Percentiles rank a stretch among this genome's conserved stretches.
Conservation (phyloP, 805 yeast genomes). For the Kluyveromyces starmeri region DNA sequence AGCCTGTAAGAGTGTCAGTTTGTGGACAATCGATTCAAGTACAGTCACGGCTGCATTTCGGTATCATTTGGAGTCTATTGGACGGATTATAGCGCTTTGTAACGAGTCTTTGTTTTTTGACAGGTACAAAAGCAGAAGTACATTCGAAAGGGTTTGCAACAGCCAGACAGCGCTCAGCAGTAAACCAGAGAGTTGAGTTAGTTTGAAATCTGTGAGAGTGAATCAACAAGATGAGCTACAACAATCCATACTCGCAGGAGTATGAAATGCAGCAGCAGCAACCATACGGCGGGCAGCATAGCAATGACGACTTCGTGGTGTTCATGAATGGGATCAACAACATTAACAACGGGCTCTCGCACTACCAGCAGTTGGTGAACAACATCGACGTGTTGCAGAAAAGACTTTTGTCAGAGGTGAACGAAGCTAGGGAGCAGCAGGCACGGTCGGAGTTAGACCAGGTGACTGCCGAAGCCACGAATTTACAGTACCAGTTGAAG, state of each 20-base stretch:
- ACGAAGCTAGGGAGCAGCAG: constrained; percentile 58
- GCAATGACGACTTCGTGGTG: constrained; percentile 41
- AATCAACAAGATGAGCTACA: constrained; percentile 28
- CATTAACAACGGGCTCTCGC: constrained; percentile 59
- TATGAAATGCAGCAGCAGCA: constrained; percentile 18
- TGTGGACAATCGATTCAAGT: no score
- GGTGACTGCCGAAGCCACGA: constrained; percentile 66
- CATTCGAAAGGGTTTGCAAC: no score
- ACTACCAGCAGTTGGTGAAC: constrained; percentile 60
- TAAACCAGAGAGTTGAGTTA: no score
- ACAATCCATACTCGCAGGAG: constrained; percentile 23
- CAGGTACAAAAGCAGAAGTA: no score
- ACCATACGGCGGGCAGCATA: constrained; percentile 11
- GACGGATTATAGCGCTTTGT: no score
- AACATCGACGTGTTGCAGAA: constrained; percentile 63
- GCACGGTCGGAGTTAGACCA: constrained; percentile 70
- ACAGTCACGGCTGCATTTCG: no score
- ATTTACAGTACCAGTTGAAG: constrained; percentile 69
- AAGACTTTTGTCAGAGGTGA: constrained; percentile 62
- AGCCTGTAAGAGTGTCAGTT: no score
- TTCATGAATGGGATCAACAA: constrained; percentile 64
- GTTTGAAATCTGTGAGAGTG: no score
- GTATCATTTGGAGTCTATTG: no score
- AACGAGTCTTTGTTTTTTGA: no score
- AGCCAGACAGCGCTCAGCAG: no score